These are phyloP conservation scores for Colletotrichum spinosum DNA, from an alignment of 2,329 filamentous ascomycete genomes.

Conservation along the genomic window DNA sequence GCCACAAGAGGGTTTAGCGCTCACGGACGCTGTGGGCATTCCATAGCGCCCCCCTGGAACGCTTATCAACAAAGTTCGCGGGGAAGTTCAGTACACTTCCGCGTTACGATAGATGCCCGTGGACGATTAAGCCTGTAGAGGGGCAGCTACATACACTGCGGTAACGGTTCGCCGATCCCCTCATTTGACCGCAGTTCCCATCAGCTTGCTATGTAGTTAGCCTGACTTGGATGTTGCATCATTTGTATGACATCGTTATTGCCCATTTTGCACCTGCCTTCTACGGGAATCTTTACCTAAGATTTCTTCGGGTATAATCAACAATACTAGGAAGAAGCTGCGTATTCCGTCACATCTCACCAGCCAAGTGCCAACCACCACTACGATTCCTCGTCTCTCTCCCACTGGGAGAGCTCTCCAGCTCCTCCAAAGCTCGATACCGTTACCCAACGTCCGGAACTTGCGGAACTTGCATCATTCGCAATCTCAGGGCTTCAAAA, in stretches of 20 bases:
- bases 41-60: not conserved
- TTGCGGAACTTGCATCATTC: slow-evolving; percentile 12
- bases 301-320: not conserved
- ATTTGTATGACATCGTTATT: not conserved
- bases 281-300: no score
- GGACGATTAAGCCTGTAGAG: not conserved
- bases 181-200: not conserved
- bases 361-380: not conserved
- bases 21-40: slow-evolving; percentile 5
- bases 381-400: slow-evolving; percentile 22
- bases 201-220: not conserved
- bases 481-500: slow-evolving; percentile 51
- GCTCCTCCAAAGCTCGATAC: slow-evolving; percentile 16
- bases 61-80: slow-evolving; percentile 19
- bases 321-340: not conserved
- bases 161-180: slow-evolving; percentile 1
- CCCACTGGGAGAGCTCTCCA: slow-evolving; percentile 22
- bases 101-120: not conserved
- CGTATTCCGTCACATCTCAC: no score
- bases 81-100: not conserved
- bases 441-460: not conserved
- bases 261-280: no score
- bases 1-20: slow-evolving; percentile 18
- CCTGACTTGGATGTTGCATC: not conserved
- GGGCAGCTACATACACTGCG: not conserved